A percentile compares a stretch with the other conserved stretches of the same genome.
Conservation (phyloP, 2,329 filamentous ascomycete species). For the Xylariaceae sp. region DNA sequence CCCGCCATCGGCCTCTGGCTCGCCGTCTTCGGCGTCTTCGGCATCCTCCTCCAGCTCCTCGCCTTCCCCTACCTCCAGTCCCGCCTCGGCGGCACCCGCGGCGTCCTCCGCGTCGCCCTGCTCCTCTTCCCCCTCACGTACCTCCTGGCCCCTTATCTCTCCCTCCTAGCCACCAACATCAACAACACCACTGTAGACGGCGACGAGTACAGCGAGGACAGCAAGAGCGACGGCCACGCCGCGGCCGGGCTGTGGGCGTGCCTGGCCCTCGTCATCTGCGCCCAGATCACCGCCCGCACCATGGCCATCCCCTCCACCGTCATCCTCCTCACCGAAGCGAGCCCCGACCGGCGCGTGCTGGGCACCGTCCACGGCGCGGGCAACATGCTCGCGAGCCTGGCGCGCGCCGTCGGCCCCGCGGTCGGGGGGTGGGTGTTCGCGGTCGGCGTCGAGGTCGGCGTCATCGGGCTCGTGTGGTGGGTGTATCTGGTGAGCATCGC, state of each 20-base stretch:
- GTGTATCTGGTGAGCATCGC: conserved; percentile 23
- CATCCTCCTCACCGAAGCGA: conserved; percentile 34
- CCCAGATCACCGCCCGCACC: conserved; percentile 59
- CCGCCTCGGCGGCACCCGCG: conserved; percentile 52
- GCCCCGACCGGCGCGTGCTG: conserved; percentile 30
- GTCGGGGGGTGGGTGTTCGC: conserved; percentile 27
- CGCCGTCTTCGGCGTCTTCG: conserved; percentile 56
- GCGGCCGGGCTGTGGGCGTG: conserved; percentile 43
- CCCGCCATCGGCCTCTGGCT: conserved; percentile 38
- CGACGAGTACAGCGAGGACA: no score
- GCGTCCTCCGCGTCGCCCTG: conserved; percentile 52
- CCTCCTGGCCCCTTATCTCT: conserved; percentile 54
- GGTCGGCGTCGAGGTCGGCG: conserved; percentile 19
- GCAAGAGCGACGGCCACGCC: background rate
- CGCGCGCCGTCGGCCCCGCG: conserved; percentile 21
- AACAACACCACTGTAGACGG: no score
- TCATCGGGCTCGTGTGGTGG: conserved; percentile 28
- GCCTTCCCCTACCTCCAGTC: conserved; percentile 56
- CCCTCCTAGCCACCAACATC: conserved; percentile 42
- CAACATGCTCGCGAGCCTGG: conserved; percentile 25
- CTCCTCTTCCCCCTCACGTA: conserved; percentile 58
- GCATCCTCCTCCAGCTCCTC: conserved; percentile 57
- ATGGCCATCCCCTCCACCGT: conserved; percentile 43
- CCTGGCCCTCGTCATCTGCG: conserved; percentile 49
- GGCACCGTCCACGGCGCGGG: conserved; percentile 34